phyloP scores from a whole-genome alignment of 345 rosid species.

The Syzygium aromaticum region DNA sequence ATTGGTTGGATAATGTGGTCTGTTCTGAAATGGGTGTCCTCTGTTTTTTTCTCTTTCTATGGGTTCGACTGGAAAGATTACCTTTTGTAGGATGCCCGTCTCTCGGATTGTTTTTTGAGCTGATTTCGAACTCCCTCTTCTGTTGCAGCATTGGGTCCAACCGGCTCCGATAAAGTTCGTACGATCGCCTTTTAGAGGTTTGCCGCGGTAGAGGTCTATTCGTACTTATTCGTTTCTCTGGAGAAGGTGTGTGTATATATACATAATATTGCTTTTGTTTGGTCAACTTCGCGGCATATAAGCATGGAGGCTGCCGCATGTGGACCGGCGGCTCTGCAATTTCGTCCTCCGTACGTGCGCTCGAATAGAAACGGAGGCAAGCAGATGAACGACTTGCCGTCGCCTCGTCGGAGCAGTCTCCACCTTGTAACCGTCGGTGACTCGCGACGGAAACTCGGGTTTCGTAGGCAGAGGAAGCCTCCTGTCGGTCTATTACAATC shows the following conservation, averaged over 20 bases:
- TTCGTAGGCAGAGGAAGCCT: not conserved
- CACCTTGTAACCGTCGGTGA: not conserved
- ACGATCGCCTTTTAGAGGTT: not conserved
- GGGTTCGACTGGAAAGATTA: not conserved
- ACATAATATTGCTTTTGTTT: not conserved
- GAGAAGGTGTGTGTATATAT: not conserved
- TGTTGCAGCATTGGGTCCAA: not conserved
- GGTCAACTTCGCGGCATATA: not conserved
- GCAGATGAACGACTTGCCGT: not conserved
- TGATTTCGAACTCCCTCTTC: not conserved
- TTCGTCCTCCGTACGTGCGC: not conserved
- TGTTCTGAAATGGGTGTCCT: not conserved
- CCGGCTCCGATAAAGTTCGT: not conserved
- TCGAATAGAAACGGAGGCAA: not conserved
- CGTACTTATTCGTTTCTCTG: not conserved
- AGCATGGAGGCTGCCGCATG: constrained; percentile 2
- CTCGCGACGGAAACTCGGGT: not conserved
- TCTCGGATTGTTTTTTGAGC: not conserved
- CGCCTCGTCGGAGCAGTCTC: not conserved
- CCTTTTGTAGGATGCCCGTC: not conserved
- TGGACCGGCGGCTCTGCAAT: not conserved
- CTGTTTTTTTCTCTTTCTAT: not conserved
- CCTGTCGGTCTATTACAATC: not conserved
- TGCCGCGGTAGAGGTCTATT: not conserved
- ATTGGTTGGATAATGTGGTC: not conserved